Evolutionary conservation across 108 stramenopile genomes (phyloP).

Genomic region (Fistulifera pelliculosa): DNA sequence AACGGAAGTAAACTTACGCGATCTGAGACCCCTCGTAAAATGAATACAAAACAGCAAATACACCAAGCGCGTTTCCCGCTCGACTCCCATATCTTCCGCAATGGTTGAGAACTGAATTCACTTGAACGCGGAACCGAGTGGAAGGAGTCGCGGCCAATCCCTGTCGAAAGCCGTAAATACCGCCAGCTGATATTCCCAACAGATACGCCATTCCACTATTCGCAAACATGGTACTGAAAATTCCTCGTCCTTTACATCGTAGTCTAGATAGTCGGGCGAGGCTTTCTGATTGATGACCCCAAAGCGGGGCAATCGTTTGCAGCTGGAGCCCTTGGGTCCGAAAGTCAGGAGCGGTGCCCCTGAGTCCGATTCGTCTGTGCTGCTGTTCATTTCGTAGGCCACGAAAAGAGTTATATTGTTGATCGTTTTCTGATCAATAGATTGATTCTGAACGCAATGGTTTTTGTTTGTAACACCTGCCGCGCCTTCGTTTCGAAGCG

Average conservation of each 20-base stretch:
- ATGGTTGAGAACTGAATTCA: slow-evolving; percentile 81
- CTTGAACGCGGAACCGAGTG: slow-evolving; percentile 65
- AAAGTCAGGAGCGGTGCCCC: slow-evolving; percentile 43
- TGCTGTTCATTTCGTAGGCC: neutral
- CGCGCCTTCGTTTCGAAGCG: too few species aligned
- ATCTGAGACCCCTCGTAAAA: slow-evolving; percentile 73
- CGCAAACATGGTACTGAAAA: slow-evolving; percentile 78
- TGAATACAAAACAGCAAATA: slow-evolving; percentile 69
- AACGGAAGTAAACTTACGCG: slow-evolving; percentile 36
- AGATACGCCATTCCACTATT: slow-evolving; percentile 73
- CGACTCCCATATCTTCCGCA: slow-evolving; percentile 68
- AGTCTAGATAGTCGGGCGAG: slow-evolving; percentile 77
- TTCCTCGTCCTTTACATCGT: slow-evolving; percentile 71
- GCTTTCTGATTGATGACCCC: slow-evolving; percentile 29
- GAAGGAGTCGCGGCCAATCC: slow-evolving; percentile 64
- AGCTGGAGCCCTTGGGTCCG: slow-evolving; percentile 47
- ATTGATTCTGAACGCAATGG: too few species aligned
- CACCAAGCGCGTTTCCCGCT: slow-evolving; percentile 70
- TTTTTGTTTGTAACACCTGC: too few species aligned
- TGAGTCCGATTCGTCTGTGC: slow-evolving; percentile 24
- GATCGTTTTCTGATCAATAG: too few species aligned
- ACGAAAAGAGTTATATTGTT: too few species aligned
- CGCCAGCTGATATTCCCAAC: slow-evolving; percentile 63
- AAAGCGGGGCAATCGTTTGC: slow-evolving; percentile 68
- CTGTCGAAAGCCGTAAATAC: slow-evolving; percentile 66